Evolutionary conservation across 75 land plant genomes (phyloP), one percentile per base, ranked within the genome.

Genomic region (Sequoia sempervirens): DNA sequence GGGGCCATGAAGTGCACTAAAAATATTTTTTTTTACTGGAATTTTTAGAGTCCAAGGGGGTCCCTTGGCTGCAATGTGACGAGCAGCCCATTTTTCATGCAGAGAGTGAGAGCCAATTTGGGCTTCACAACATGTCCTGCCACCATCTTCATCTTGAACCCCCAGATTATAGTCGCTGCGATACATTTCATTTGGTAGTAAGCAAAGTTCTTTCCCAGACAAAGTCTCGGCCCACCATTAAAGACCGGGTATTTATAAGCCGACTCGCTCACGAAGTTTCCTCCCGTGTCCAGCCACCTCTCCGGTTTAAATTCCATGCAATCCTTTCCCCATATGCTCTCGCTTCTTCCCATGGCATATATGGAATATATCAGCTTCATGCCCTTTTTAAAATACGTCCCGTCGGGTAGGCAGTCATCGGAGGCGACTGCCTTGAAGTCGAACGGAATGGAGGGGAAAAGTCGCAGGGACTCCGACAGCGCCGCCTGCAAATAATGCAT

Each of bases 381-480:
- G 0, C 96, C 96, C 32, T 89, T 89, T 32, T 88, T 89, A 4
- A 94, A 85, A 47, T 84, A 86, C 20, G 94, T 94, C 4, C 96
- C 96, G 85, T 94, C 94, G 12, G 96, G 96, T 3, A 92, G 79
- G 3, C 85, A 73, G 83, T 94, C 96, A 38, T 92, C 91, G 23
- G 82, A 81, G 10, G 88, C 79, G 12, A 86, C 94, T 46, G 87
- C 89, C 87, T 92, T 92, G 17, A 89, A 87, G 81, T 94, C 96
- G 83, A 90, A 89, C 43, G 98, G 98, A 36, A 96, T 96, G 6
- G 98, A 92, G 12, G 98, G 98, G 84, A 92, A 94, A 28, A 96
- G 88, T 81, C 98, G 86, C 54, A 96, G 90, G 13, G 98, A 91
- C 83, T 96, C 98, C 0, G 95, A 87, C 61, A 96, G 83, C 14